Evolutionary conservation across 768 basidiomycete species (phyloP), one percentile per base, ranked within the genome.

Genomic region (Collybiopsis confluens): DNA sequence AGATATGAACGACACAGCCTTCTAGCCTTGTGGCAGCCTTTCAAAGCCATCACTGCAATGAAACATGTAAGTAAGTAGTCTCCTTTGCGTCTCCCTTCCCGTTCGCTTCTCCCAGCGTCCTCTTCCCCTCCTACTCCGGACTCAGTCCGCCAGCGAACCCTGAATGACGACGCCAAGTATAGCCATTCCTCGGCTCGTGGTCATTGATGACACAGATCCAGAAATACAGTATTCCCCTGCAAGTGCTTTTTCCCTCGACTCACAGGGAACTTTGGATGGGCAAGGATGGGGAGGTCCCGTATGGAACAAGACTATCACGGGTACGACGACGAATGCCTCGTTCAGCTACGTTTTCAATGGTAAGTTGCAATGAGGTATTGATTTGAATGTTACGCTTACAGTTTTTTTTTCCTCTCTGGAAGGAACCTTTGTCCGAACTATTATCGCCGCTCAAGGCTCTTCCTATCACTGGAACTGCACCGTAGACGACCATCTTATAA

Each of bases 311-410:
- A 52, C 50, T 6, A 30, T 48, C 21, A 48, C 47, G 10, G 47
- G 47, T 18, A 36, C 33, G 3, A 48, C 47, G 13, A 37, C 35
- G 9, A 48, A 48, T 48, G 47, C 47, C 11, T 48, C 47, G 8
- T 24, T 48, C 30, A 48, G 47, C 35, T 48, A 48, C 21, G 37
- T 15, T 21, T 48, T 48, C 21, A 48, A 48, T 21, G 47, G 47
- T 48, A 23, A 40, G n/a, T n/a, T n/a, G n/a, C n/a, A n/a, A n/a
- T n/a, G n/a, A n/a, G n/a, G n/a, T n/a, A n/a, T n/a, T n/a, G n/a
- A n/a, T n/a, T n/a, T n/a, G n/a, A n/a, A n/a, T n/a, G n/a, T n/a
- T n/a, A n/a, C n/a, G n/a, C n/a, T n/a, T n/a, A n/a, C n/a, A n/a
- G n/a, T n/a, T n/a, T n/a, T n/a, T n/a, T n/a, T 27, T 45, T n/a